Conservation (phyloP, 495 filamentous ascomycete species). For the Usnea hakonensis region DNA sequence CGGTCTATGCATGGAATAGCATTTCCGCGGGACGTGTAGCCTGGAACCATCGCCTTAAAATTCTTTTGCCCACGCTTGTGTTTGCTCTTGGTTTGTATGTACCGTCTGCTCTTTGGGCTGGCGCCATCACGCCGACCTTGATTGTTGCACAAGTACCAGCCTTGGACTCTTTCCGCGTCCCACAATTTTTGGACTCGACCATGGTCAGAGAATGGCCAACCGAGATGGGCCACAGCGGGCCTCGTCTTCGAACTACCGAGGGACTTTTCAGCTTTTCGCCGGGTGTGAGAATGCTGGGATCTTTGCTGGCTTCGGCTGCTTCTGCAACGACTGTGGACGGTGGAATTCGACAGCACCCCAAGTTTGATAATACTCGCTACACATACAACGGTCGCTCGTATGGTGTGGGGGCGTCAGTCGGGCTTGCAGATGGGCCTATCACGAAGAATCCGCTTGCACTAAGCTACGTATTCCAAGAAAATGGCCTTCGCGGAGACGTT, state of each 20-base stretch:
- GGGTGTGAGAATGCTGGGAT: background rate
- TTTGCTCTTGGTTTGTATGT: no score
- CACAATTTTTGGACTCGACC: no score
- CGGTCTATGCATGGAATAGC: background rate
- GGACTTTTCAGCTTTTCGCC: slow-evolving; percentile 1
- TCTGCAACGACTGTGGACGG: background rate
- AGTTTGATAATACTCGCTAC: background rate
- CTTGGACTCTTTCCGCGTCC: no score
- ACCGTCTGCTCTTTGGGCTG: no score
- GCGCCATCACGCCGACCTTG: no score
- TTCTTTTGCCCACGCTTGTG: no score
- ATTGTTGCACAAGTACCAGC: no score
- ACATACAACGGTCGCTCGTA: slow-evolving; percentile 2
- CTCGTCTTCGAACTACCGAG: background rate
- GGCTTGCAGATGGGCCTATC: no score
- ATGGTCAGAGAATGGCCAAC: no score
- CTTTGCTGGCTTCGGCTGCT: background rate
- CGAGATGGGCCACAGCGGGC: background rate
- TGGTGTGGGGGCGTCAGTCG: slow-evolving; percentile 2
- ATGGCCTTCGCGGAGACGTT: background rate
- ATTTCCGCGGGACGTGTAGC: no score
- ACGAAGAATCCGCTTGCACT: no score
- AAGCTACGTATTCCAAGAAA: background rate
- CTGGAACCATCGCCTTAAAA: no score
- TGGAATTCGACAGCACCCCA: background rate